These are phyloP conservation scores for Coemansia sp. DNA, from an alignment of 192 early-diverging fungal genomes.

Conservation along the genomic window DNA sequence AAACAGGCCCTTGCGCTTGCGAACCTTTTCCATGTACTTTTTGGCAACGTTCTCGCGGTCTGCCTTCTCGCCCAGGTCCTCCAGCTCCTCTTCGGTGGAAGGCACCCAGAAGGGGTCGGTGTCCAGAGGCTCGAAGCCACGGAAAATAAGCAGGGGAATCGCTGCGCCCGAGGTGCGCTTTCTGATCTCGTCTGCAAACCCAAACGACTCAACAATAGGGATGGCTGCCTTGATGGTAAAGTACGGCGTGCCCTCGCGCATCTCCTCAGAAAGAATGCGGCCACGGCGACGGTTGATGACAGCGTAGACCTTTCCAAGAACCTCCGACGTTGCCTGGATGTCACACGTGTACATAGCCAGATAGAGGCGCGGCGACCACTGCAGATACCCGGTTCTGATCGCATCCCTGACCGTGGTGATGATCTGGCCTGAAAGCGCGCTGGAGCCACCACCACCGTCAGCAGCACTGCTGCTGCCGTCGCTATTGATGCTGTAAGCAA, in stretches of 20 bases:
- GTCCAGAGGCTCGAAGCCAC: constrained; percentile 89
- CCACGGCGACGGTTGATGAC: constrained; percentile 89
- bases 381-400: constrained; percentile 79
- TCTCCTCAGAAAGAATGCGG: constrained; percentile 91
- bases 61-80: constrained; percentile 97
- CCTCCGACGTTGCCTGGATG: constrained; percentile 91
- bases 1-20: constrained; percentile 93
- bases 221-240: constrained; percentile 84
- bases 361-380: constrained; percentile 93
- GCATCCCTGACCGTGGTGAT: constrained; percentile 85
- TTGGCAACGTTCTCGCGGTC: constrained; percentile 94
- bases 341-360: constrained; percentile 97
- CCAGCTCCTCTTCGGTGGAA: constrained; percentile 94
- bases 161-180: constrained; percentile 95
- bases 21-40: constrained; percentile 93
- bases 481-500: constrained; percentile 12
- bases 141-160: constrained; percentile 92
- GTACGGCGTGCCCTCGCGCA: constrained; percentile 97
- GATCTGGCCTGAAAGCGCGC: constrained; percentile 69
- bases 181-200: constrained; percentile 97
- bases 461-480: neutral
- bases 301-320: constrained; percentile 93
- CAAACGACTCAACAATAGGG: constrained; percentile 97
- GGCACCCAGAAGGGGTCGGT: constrained; percentile 99
- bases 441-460: neutral